Base-by-base conservation (phyloP, 495 filamentous ascomycete species). In the Podospora conica region DNA sequence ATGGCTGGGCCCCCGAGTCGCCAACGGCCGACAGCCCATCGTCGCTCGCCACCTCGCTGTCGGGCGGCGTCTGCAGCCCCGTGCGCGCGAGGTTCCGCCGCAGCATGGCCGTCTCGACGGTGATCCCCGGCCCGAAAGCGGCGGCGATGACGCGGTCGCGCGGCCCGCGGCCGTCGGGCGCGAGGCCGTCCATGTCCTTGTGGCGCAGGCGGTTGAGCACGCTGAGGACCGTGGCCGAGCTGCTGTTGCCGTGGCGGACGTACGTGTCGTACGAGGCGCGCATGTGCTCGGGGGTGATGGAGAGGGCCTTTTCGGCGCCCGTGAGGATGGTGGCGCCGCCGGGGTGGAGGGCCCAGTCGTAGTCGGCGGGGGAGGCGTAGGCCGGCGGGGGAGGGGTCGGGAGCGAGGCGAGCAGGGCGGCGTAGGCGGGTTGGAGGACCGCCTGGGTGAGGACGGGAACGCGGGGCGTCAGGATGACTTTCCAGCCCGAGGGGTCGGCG, bases 321-420 rank as follows among this genome's bases (percentile, higher is more conserved):
- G 85, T 82, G 12, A 90, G 79, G 61, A 90, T 88, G 9, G 86
- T 85, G 18, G 83, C 73, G 31, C 87, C 87, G 5, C 87, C 87
- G 0, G 87, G 87, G 70, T 90, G 87, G 66, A 90, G 79, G 0
- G 86, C 87, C 87, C 87, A 90, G 73, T 90, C 87, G 62, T 88
- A 87, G 61, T 87, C 85, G 0, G 71, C 57, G 1, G 85, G 77
- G 1, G 53, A 60, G 60, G 70, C 71, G 68, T 82, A 82, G 18
- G 71, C 59, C 22, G 72, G 71, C 8, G 80, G 78, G 5, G 86
- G 72, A 6, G 72, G 65, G 27, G 75, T 71, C 7, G 75, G 73
- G 7, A 85, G 60, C 0, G 73, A 75, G 24, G 74, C 66, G 18
- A 86, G 60, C 15, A 87, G 75, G 20, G 80, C 74, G 31, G 72